Conservation (phyloP, 495 filamentous ascomycete species). For the Penicillium verhagenii region DNA sequence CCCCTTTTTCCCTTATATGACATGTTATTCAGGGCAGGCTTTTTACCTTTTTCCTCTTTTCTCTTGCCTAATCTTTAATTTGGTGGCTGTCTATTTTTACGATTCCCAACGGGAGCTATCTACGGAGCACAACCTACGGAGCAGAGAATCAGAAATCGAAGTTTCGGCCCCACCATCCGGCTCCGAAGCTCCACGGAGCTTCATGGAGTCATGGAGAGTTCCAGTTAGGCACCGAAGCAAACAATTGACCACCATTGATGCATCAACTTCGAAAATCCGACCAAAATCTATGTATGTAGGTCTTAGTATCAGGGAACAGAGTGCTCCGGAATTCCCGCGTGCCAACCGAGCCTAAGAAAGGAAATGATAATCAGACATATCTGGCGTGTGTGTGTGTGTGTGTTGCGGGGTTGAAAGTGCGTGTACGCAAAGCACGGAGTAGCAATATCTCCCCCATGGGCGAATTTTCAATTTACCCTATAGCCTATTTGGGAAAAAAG, state of each 20-base stretch:
- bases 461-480: neutral
- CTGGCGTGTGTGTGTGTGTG: neutral
- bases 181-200: conserved; percentile 5
- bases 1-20: too few relatives aligned
- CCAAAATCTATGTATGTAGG: too few relatives aligned
- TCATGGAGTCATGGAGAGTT: neutral
- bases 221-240: too few relatives aligned
- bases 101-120: neutral
- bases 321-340: neutral
- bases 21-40: neutral
- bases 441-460: neutral
- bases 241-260: too few relatives aligned
- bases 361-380: conserved; percentile 4
- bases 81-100: neutral
- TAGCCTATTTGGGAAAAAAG: neutral
- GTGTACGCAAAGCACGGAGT: too few relatives aligned
- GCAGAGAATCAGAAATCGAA: conserved; percentile 1
- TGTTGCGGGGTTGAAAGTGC: neutral
- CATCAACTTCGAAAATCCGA: too few relatives aligned
- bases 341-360: neutral
- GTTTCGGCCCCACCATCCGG: conserved; percentile 40
- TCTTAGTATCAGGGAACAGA: neutral
- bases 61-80: neutral
- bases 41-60: neutral
- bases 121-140: neutral